Conservation (phyloP, 1,284 basidiomycete species). For the Ceratobasidium sp. region DNA sequence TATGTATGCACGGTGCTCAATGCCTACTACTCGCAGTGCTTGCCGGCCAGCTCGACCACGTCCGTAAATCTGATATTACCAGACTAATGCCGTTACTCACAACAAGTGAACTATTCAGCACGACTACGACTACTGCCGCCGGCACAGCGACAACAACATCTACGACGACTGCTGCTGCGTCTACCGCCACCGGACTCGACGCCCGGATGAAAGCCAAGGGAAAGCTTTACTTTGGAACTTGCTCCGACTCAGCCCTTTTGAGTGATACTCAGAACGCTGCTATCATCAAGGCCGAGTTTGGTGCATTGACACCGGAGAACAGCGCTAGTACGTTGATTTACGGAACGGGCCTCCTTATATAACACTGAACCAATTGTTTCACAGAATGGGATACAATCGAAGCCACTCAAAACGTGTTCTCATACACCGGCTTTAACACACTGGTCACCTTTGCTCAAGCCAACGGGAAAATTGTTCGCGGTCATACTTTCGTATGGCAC, state of each 20-base stretch:
- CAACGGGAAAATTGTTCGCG: constrained; percentile 40
- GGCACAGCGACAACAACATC: too few species aligned
- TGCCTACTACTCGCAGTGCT: constrained; percentile 15
- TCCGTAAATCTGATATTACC: too few species aligned
- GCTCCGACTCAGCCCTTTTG: constrained; percentile 22
- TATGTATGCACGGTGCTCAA: constrained; percentile 7
- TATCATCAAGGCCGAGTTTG: constrained; percentile 39
- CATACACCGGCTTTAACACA: constrained; percentile 13
- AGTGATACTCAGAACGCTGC: constrained; percentile 17
- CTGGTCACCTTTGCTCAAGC: constrained; percentile 39
- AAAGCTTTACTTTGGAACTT: constrained; percentile 42
- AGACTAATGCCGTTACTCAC: too few species aligned
- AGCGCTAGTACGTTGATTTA: constrained; percentile 21
- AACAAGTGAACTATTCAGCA: too few species aligned
- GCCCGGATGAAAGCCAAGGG: not conserved
- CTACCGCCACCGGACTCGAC: too few species aligned
- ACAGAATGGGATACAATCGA: constrained; percentile 32
- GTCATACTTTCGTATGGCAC: constrained; percentile 47
- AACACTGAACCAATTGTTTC: not conserved
- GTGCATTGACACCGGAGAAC: constrained; percentile 29
- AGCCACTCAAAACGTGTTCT: not conserved
- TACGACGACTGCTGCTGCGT: too few species aligned
- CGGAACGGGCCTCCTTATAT: too few species aligned
- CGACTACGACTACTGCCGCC: too few species aligned
- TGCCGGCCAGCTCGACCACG: not conserved